Evolutionary conservation across 2,329 filamentous ascomycete species (phyloP), one percentile per base, ranked within the genome.

Genomic region (Phaeosphaeriaceae sp.): DNA sequence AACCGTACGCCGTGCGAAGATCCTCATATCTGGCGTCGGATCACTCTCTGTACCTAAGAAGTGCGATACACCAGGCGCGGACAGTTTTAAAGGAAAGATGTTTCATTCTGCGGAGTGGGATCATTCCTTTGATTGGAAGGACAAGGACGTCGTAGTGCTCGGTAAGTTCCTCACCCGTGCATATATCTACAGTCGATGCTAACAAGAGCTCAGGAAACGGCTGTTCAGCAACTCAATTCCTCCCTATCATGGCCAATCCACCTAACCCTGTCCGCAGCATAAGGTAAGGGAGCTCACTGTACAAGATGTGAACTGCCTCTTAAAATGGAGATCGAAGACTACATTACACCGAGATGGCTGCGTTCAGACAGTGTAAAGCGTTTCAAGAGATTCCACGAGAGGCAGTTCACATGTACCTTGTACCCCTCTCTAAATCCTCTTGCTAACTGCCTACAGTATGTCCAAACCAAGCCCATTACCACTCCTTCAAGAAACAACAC

Each of bases 191-290:
- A 22, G 22, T 24, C 21, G 21, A 15, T 1, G 2, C 3, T 17
- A 41, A 50, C 51, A 52, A 15, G 59, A 31, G 22, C 20, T 19
- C 54, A 77, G 79, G 78, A 19, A 83, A 83, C 56, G 81, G 81
- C 40, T 83, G 80, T 61, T 80, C 76, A 50, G 82, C 81, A 7
- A 82, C 81, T 0, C 81, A 83, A 62, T 81, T 83, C 42, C 77
- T 83, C 1, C 82, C 81, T 2, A 76, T 80, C 36, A 75, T 83
- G 67, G 76, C 76, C 17, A 66, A 70, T 31, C 71, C 71, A n/a
- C 67, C 71, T 2, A 65, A 64, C 13, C 70, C 76, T 4, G 80
- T 76, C 10, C 75, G 70, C 20, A 76, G 74, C 22, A 70, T 83
- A 21, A 80, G 25, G 25, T 27, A 27, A 27, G 25, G n/a, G 9